These are phyloP conservation scores for Rubia yunnanensis DNA, from an alignment of 257 asterid genomes.

Conservation along the genomic window DNA sequence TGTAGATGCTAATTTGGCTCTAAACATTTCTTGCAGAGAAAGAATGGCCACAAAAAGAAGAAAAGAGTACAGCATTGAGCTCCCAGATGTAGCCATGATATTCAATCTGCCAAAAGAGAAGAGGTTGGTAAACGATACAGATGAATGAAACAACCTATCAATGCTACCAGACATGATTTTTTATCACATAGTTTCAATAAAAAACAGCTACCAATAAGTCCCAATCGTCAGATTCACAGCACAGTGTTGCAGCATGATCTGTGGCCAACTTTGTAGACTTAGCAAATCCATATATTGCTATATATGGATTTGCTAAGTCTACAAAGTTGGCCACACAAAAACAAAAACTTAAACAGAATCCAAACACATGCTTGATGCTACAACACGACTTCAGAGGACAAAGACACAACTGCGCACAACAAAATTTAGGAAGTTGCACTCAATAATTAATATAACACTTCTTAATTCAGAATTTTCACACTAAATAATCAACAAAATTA, in stretches of 20 bases:
- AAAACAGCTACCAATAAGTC: neutral
- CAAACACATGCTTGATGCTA: no score
- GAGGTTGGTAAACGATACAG: neutral
- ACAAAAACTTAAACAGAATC: no score
- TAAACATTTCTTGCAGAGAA: constrained; percentile 75
- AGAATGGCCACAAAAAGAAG: constrained; percentile 62
- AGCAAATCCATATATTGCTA: no score
- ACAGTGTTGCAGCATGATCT: neutral
- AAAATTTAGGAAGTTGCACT: no score
- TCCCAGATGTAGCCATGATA: constrained; percentile 76
- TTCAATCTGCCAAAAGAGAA: constrained; percentile 11
- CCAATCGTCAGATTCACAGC: neutral
- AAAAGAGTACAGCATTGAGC: constrained; percentile 79
- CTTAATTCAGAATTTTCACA: no score
- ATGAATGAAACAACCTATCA: neutral
- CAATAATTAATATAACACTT: no score
- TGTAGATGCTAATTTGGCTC: constrained; percentile 75
- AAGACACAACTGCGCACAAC: no score
- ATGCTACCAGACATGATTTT: neutral
- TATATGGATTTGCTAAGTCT: no score
- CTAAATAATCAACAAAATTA: no score
- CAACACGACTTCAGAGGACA: no score
- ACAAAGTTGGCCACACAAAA: no score
- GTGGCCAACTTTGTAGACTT: no score
- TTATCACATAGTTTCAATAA: neutral